These are phyloP conservation scores for Dipodascopsis tothii DNA, from an alignment of 805 yeast genomes.

Conservation along the genomic window DNA sequence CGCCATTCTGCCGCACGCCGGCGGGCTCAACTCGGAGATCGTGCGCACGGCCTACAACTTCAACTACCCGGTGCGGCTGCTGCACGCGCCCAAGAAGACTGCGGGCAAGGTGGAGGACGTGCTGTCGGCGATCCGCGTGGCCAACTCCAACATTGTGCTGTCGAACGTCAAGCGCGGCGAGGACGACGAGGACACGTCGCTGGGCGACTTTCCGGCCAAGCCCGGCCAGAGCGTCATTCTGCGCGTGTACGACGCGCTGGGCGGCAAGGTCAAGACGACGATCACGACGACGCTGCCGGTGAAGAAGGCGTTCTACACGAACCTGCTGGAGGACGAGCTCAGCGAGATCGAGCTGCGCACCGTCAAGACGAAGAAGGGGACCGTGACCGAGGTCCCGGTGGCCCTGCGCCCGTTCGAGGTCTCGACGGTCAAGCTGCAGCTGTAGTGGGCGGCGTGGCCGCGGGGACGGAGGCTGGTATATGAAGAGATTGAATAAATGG, in stretches of 20 bases:
- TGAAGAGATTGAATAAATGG: no score
- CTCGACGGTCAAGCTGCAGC: constrained; percentile 48
- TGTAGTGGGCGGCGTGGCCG: constrained; percentile 15
- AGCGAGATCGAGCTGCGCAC: constrained; percentile 29
- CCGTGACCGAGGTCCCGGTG: constrained; percentile 35
- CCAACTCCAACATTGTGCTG: constrained; percentile 56
- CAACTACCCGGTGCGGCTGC: constrained; percentile 45
- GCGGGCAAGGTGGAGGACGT: constrained; percentile 24
- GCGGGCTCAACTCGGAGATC: constrained; percentile 50
- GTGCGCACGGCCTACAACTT: constrained; percentile 73
- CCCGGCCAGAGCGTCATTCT: constrained; percentile 48
- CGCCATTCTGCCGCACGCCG: constrained; percentile 76
- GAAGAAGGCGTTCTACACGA: constrained; percentile 44
- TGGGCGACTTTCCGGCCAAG: constrained; percentile 37
- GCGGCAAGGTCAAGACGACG: constrained; percentile 59
- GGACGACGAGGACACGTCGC: constrained; percentile 49
- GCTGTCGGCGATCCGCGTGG: constrained; percentile 35
- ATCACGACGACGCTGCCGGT: constrained; percentile 46
- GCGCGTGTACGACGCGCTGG: constrained; percentile 80
- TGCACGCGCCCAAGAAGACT: constrained; percentile 19
- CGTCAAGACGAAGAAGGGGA: constrained; percentile 9
- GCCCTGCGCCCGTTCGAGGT: constrained; percentile 70
- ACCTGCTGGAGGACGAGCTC: constrained; percentile 36
- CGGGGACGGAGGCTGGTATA: no score
- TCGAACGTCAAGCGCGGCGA: constrained; percentile 83